phyloP scores from a whole-genome alignment of 768 basidiomycete species.

The Collybia mongolica region DNA sequence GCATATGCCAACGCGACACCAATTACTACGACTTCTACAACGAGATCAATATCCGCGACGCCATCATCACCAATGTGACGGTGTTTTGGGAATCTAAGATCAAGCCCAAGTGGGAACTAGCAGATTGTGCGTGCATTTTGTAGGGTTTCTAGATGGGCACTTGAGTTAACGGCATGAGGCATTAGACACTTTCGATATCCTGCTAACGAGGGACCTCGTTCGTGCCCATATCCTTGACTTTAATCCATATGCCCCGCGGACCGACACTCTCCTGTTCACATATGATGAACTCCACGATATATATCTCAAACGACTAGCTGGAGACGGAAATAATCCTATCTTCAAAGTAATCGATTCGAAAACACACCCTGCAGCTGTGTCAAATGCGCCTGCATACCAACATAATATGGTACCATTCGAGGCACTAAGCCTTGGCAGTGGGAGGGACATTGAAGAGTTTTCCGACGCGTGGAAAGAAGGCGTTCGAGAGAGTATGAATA shows the following conservation, averaged over 20 bases:
- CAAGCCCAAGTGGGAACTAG: conserved; percentile 50
- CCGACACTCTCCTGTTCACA: conserved; percentile 85
- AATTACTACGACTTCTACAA: conserved; percentile 89
- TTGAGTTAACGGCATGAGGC: conserved; percentile 2
- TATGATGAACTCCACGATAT: conserved; percentile 69
- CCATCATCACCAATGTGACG: conserved; percentile 50
- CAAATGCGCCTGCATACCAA: conserved; percentile 71
- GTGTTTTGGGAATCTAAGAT: conserved; percentile 73
- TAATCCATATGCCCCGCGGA: conserved; percentile 82
- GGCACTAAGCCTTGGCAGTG: conserved; percentile 75
- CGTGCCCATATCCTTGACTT: conserved; percentile 87
- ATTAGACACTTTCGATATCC: conserved; percentile 81
- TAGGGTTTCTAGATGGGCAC: background rate
- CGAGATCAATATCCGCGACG: conserved; percentile 49
- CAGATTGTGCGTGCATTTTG: conserved; percentile 59
- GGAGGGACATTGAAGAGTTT: conserved; percentile 72
- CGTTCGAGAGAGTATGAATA: conserved; percentile 33
- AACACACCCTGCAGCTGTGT: conserved; percentile 63
- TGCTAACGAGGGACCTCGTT: conserved; percentile 78
- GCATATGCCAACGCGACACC: conserved; percentile 82
- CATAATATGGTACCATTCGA: conserved; percentile 94
- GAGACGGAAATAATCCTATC: conserved; percentile 27
- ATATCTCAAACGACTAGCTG: conserved; percentile 13
- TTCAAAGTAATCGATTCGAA: conserved; percentile 73
- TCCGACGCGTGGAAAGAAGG: conserved; percentile 61